Base-by-base conservation (phyloP, 2,329 filamentous ascomycete genomes). In the Aspergillus brunneoviolaceus region DNA sequence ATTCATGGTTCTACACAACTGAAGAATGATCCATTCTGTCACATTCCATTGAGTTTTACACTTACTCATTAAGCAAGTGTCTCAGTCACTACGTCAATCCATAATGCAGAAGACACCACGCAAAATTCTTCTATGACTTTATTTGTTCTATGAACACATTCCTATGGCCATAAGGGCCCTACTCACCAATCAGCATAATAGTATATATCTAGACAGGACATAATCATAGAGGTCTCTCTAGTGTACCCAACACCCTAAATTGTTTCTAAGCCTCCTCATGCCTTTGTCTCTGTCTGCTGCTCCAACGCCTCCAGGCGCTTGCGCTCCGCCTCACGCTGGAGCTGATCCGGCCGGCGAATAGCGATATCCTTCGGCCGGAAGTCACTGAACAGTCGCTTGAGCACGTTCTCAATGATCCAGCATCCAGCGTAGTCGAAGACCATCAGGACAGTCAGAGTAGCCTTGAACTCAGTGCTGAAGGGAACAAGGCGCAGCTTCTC, bases 341-440 rank as follows among this genome's bases (percentile, higher is more conserved):
- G 79, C 82, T 99, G 95, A 72, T 99, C 95, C 3, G 90, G 88
- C 60, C 95, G 82, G 64, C 95, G 85, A 55, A 90, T 82, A 1
- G 95, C 94, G 71, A 99, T 98, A 73, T 98, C 95, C 74, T 96
- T 94, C 2, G 95, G 92, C 66, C 87, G 88, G 80, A 91, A 96
- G 76, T 99, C 95, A 65, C 90, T 94, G 77, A 98, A 99, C 31
- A 89, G 76, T 54, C 75, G 80, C 84, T 99, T 99, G 69, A 99
- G 83, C 0, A 87, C 84, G 67, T 93, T 88, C 79, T 99, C 95
- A 62, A 98, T 90, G 39, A 91, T 62, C 82, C 87, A 98, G 81
- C 95, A 99, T 14, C 89, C 89, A 2, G 80, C 85, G 73, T 93
- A 99, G 77, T 99, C 95, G 39, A 94, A 70, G 6, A 93, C 76